phyloP scores from a whole-genome alignment of 1,139 yeast species.

The Sugiyamaella sp. region DNA sequence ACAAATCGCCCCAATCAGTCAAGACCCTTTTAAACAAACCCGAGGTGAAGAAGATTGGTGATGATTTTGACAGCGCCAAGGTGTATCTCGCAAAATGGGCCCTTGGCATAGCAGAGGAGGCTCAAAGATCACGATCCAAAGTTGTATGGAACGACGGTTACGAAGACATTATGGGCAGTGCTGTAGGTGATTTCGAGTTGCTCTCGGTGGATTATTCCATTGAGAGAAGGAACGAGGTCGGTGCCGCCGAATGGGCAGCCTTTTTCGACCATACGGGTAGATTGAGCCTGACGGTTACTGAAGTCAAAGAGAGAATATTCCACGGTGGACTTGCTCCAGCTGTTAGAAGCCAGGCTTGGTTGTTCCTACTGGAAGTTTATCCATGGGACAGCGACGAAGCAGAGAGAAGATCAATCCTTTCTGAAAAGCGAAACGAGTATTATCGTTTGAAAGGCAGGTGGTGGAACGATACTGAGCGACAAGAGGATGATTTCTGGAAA shows the following conservation, averaged over 20 bases:
- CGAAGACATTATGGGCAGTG: constrained; percentile 56
- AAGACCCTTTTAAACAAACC: constrained; percentile 70
- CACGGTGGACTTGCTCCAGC: constrained; percentile 79
- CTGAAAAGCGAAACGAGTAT: constrained; percentile 66
- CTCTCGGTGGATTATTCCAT: constrained; percentile 61
- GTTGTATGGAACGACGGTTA: constrained; percentile 47
- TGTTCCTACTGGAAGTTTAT: constrained; percentile 75
- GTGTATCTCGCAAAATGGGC: constrained; percentile 98
- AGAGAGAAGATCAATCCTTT: constrained; percentile 63
- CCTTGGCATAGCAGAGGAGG: constrained; percentile 88
- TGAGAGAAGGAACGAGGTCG: constrained; percentile 67
- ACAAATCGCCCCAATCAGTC: constrained; percentile 63
- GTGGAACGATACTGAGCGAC: constrained; percentile 63
- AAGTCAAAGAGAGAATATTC: constrained; percentile 78
- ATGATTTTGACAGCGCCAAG: constrained; percentile 90
- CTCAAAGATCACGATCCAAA: constrained; percentile 67
- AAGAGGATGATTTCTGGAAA: constrained; percentile 71
- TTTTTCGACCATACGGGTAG: constrained; percentile 82
- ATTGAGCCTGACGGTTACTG: constrained; percentile 68
- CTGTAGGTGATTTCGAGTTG: constrained; percentile 71
- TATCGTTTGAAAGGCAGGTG: constrained; percentile 66
- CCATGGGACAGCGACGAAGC: constrained; percentile 84
- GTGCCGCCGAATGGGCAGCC: constrained; percentile 77
- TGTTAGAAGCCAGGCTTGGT: constrained; percentile 80
- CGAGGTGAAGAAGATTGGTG: constrained; percentile 77